Evolutionary conservation across 345 rosid species (phyloP), one percentile per base, ranked within the genome.

Genomic region (Populus davidiana): DNA sequence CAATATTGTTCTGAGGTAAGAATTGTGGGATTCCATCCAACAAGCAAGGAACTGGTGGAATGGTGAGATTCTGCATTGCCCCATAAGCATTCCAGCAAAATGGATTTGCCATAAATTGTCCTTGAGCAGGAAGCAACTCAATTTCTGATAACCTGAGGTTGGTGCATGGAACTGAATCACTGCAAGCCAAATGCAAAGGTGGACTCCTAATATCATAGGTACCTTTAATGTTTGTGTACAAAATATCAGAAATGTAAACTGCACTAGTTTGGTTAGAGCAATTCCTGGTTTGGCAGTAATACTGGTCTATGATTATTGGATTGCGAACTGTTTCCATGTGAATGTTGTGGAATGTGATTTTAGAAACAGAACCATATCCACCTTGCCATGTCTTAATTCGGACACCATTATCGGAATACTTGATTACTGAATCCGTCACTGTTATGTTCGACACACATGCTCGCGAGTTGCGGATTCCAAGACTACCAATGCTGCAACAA

Each of bases 11-110:
- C 69, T 86, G 84, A 41, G 36, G 41, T 25, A 73, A 29, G 54
- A 77, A 75, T 39, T 68, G 72, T 25, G 87, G 86, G 17, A 64
- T 71, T 64, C 87, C 86, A 65, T 79, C 86, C 75, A 77, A 25
- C 56, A 87, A 73, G 82, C 89, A 87, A 62, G 65, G 33, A 38
- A 82, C 76, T 33, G 86, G 89, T 13, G 89, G 89, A 44, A 87
- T 77, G 14, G 79, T 74, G 36, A 82, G 74, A 39, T 83, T 84
- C 81, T 77, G 70, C 83, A 77, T 79, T 21, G 21, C 79, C n/a
- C 99, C 99, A 81, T 93, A 95, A 80, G 92, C 98, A 80, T 93
- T 95, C 98, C 97, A 93, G 81, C 99, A 95, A 79, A 88, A 88
- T 0, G 99, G 98, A 80, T 87, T 86, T 56, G 65, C 75, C 49